Evolutionary conservation across 352 stramenopile species (phyloP).

Genomic region (Achlya hypogyna): DNA sequence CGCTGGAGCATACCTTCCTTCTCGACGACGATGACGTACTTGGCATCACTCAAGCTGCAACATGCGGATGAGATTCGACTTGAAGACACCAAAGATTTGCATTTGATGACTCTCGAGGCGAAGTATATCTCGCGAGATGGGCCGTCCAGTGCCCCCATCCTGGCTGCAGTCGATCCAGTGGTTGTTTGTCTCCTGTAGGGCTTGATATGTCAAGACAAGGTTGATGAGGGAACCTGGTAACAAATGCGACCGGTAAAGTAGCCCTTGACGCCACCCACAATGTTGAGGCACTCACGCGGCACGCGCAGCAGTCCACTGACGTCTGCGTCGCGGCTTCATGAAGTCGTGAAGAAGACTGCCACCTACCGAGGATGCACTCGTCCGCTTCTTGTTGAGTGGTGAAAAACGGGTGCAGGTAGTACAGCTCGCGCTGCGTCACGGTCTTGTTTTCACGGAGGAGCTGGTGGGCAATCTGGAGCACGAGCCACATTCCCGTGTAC

Average conservation of each 20-base stretch:
- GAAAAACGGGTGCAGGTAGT: slow-evolving; percentile 82
- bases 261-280: slow-evolving; percentile 75
- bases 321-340: slow-evolving; percentile 30
- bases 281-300: slow-evolving; percentile 62
- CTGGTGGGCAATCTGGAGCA: slow-evolving; percentile 66
- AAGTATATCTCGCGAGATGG: slow-evolving; percentile 72
- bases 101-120: slow-evolving; percentile 38
- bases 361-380: slow-evolving; percentile 66
- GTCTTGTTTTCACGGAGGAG: slow-evolving; percentile 69
- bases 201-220: neutral
- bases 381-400: slow-evolving; percentile 69
- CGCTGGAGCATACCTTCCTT: slow-evolving; percentile 77
- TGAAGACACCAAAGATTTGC: slow-evolving; percentile 7
- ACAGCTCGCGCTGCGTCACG: slow-evolving; percentile 75
- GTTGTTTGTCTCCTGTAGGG: slow-evolving; percentile 32
- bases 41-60: slow-evolving; percentile 53
- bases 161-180: slow-evolving; percentile 47
- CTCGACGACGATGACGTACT: slow-evolving; percentile 90
- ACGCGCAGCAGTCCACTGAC: slow-evolving; percentile 58
- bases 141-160: slow-evolving; percentile 41
- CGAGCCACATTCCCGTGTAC: slow-evolving; percentile 75
- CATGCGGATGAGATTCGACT: neutral
- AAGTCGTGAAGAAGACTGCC: neutral
- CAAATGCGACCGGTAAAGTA: slow-evolving; percentile 52
- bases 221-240: slow-evolving; percentile 28